Conservation (phyloP, 805 yeast species). For the Cyberlindnera bimundalis region DNA sequence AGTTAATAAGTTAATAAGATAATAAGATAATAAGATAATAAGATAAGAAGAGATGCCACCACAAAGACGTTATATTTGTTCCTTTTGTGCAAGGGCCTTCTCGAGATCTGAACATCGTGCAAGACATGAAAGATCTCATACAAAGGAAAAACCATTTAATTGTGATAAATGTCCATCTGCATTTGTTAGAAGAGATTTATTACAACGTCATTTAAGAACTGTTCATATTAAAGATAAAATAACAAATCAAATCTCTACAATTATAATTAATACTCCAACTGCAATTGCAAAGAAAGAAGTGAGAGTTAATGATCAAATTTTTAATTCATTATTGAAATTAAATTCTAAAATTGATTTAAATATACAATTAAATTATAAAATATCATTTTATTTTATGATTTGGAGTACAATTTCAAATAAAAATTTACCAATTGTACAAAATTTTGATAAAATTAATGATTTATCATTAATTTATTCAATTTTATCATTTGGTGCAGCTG, state of each 20-base stretch:
- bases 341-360: slow-evolving; percentile 26
- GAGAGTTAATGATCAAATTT: slow-evolving; percentile 30
- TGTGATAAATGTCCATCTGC: slow-evolving; percentile 67
- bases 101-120: slow-evolving; percentile 77
- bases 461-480: slow-evolving; percentile 43
- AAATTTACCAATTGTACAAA: slow-evolving; percentile 27
- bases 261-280: too few relatives aligned
- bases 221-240: slow-evolving; percentile 46
- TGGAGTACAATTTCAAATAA: slow-evolving; percentile 30
- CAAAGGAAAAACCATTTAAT: slow-evolving; percentile 76
- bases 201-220: slow-evolving; percentile 75
- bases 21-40: too few relatives aligned
- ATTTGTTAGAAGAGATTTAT: slow-evolving; percentile 73
- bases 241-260: too few relatives aligned
- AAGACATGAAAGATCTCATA: slow-evolving; percentile 76
- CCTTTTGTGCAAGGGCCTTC: slow-evolving; percentile 76
- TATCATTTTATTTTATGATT: slow-evolving; percentile 18
- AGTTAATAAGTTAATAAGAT: too few relatives aligned
- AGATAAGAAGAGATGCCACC: slow-evolving; percentile 35
- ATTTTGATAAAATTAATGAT: slow-evolving; percentile 25
- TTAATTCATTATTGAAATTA: slow-evolving; percentile 32
- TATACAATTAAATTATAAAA: slow-evolving; percentile 20
- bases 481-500: slow-evolving; percentile 43
- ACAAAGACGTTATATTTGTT: slow-evolving; percentile 69
- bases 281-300: too few relatives aligned